These are phyloP conservation scores for Rhodamnia argentea DNA, from an alignment of 345 rosid species.

Conservation along the genomic window DNA sequence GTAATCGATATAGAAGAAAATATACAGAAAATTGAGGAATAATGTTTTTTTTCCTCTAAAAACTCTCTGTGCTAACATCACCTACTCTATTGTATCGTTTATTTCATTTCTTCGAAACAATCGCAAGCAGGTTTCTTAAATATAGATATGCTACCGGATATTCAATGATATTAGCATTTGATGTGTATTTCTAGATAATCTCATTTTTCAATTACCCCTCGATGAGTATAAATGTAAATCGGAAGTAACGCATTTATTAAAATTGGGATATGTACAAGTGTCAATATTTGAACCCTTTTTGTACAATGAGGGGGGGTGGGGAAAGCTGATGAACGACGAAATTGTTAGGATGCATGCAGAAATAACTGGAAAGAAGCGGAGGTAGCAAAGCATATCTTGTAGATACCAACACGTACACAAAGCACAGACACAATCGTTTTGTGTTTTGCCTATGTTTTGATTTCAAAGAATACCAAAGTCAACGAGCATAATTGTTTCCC, in stretches of 20 bases:
- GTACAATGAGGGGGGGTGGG: background rate
- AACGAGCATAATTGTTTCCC: background rate
- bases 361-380: background rate
- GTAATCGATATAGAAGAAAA: too few species aligned
- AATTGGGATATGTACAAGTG: background rate
- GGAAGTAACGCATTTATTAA: background rate
- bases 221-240: background rate
- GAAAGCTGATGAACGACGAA: background rate
- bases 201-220: background rate
- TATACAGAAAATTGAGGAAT: too few species aligned
- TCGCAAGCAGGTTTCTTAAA: background rate
- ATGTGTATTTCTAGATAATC: background rate
- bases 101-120: background rate
- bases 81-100: background rate
- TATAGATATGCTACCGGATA: background rate
- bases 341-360: background rate
- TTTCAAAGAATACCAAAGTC: background rate
- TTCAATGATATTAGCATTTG: background rate
- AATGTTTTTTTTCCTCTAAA: too few species aligned
- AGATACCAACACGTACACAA: background rate
- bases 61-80: too few species aligned
- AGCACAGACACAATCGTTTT: background rate
- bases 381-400: background rate
- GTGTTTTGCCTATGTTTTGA: background rate
- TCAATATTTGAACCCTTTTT: background rate